These are phyloP conservation scores for Kodamaea derodonti DNA, from an alignment of 1,139 yeast species.

Conservation along the genomic window DNA sequence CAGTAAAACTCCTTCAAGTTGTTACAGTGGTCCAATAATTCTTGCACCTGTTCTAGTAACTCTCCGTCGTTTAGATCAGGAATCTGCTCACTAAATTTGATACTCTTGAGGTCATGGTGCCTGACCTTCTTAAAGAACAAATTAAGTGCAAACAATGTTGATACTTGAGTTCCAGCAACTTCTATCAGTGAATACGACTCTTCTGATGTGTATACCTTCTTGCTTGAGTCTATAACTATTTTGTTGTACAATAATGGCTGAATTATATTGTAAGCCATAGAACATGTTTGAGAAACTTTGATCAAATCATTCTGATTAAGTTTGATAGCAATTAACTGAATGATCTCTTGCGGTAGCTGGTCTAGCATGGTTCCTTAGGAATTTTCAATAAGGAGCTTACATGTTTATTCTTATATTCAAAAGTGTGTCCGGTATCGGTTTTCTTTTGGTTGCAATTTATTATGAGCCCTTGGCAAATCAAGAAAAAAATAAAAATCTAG, in stretches of 20 bases:
- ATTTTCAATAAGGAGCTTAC: neutral
- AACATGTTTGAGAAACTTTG: conserved; percentile 10
- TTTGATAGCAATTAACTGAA: conserved; percentile 8
- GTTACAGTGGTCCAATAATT: conserved; percentile 7
- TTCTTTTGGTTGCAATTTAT: conserved; percentile 7
- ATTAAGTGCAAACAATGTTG: conserved; percentile 13
- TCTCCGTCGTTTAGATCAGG: conserved; percentile 12
- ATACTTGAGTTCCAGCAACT: conserved; percentile 10
- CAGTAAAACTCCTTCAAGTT: conserved; percentile 12
- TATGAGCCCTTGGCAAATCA: conserved; percentile 1
- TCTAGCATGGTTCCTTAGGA: neutral
- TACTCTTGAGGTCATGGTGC: conserved; percentile 4
- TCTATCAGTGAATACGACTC: conserved; percentile 2
- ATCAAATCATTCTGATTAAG: conserved; percentile 14
- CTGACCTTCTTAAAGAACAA: conserved; percentile 10
- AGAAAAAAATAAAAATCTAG: neutral
- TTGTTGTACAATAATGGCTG: conserved; percentile 11
- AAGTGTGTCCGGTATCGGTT: conserved; percentile 7
- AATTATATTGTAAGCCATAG: conserved; percentile 5
- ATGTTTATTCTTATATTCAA: neutral
- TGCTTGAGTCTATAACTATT: conserved; percentile 12
- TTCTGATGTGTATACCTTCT: conserved; percentile 8
- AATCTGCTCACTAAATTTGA: conserved; percentile 9
- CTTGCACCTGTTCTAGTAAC: conserved; percentile 7
- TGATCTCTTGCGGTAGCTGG: conserved; percentile 11